Base-by-base conservation (phyloP, 371 early-diverging fungal genomes). In the Syncephalastrum monosporum region DNA sequence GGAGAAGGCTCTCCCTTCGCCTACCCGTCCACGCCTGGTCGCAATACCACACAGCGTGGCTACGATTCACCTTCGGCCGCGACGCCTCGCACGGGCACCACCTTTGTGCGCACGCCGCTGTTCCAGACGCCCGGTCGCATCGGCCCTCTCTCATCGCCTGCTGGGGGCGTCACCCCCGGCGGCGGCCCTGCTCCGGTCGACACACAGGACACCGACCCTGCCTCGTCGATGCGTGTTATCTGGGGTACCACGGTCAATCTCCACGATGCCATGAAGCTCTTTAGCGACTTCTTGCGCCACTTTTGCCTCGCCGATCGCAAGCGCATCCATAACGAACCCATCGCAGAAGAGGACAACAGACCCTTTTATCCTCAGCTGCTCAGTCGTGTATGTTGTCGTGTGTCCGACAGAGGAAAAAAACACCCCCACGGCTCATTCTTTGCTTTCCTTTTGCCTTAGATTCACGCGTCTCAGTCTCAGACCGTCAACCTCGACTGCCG, bases 211-310 rank as follows among this genome's bases (percentile, higher is more conserved):
- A 56, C 63, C 4, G 81, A 80, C 44, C 81, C 77, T 42, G 72
- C 85, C 2, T 42, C 69, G 43, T 56, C 71, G 13, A 67, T 65
- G 14, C 84, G 87, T 50, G 76, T 93, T 55, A 96, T 99, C 58
- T 99, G 99, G 99, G 99, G 99, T 46, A 99, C 99, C 0, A 94
- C 93, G 7, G 90, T 99, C 63, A 93, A 94, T 63, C 90, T 99
- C 47, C 86, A 95, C 46, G 95, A 96, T 47, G 90, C 91, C 44
- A 93, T 91, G 76, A 71, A 75, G n/a, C 71, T 80, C 23, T 99
- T 99, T 79, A 81, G 88, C 48, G 88, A 95, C 60, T 99, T 99
- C 68, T 74, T 99, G 65, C 60, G 67, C 33, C 77, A 89, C 52
- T 98, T 93, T 66, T 87, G 85, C 8, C 57, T 83, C 13, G 76